phyloP scores from a whole-genome alignment of 2,329 filamentous ascomycete species.

The Coniochaeta hoffmannii region DNA sequence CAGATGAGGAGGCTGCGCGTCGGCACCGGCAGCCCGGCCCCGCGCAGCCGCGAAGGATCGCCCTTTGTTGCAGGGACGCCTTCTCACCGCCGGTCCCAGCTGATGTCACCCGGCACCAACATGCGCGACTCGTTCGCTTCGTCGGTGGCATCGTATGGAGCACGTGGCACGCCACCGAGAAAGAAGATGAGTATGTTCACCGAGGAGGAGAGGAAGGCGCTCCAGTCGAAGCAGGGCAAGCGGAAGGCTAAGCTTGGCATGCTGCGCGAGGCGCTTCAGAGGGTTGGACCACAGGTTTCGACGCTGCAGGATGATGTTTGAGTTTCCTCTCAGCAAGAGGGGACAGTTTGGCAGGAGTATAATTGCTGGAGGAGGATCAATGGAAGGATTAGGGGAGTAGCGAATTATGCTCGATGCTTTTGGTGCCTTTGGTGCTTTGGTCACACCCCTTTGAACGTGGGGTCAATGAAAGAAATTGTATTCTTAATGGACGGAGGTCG shows the following conservation, averaged over 20 bases:
- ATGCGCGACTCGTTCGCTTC: slow-evolving; percentile 32
- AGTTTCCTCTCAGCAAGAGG: not conserved
- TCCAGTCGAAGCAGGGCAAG: slow-evolving; percentile 47
- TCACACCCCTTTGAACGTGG: not conserved
- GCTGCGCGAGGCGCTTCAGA: slow-evolving; percentile 40
- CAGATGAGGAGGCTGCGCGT: slow-evolving; percentile 58
- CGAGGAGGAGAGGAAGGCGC: slow-evolving; percentile 46
- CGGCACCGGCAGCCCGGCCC: slow-evolving; percentile 11
- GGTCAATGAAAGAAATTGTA: not conserved
- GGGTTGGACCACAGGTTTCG: slow-evolving; percentile 42
- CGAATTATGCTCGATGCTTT: not conserved
- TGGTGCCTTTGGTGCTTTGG: not conserved
- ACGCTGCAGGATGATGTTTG: slow-evolving; percentile 17
- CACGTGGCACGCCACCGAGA: slow-evolving; percentile 38
- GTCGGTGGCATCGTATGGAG: slow-evolving; percentile 27
- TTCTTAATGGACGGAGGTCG: not conserved
- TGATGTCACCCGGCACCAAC: slow-evolving; percentile 20
- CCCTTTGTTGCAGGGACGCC: slow-evolving; percentile 19
- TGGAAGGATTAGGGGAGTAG: not conserved
- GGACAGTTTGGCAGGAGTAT: not conserved
- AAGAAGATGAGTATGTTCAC: slow-evolving; percentile 58
- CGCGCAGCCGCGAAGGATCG: slow-evolving; percentile 30
- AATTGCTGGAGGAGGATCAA: not conserved
- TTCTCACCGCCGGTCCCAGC: slow-evolving; percentile 25
- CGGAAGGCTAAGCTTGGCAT: slow-evolving; percentile 45